Base-by-base conservation (phyloP, 2,329 filamentous ascomycete genomes). In the Aspergillus sp. region DNA sequence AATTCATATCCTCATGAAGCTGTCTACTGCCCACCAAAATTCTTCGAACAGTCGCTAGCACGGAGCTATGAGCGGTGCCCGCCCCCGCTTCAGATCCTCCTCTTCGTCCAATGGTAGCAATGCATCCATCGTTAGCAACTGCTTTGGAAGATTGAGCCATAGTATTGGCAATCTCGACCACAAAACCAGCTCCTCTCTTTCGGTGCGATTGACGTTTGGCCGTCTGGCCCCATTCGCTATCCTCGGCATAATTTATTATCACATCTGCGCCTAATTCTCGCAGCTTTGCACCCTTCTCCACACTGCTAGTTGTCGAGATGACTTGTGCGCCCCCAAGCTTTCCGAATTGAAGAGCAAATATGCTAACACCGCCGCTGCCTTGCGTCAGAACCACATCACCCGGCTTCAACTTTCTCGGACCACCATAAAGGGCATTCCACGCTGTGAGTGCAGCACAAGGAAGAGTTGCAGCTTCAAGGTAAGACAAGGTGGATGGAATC, bases 141-240 rank as follows among this genome's bases (percentile, higher is more conserved):
- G 39, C 43, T 28, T 55, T 12, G 2, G 25, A 5, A n/a, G 51
- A 55, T 43, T 59, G 45, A 3, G 8, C 38, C 21, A 59, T 41
- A 4, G 57, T 59, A 4, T 55, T 39, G 9, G 19, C 25, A 12
- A 59, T 51, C 45, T 59, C 57, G 17, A 55, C 21, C 2, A 59
- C 25, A 23, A 28, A 51, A 15, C 50, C 17, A 5, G 45, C 52
- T 2, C 55, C 55, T 8, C 21, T 30, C 3, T 43, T 45, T 2
- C 15, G 13, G 23, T 32, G 36, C 76, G 79, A 80, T 9, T 79
- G 67, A 83, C 92, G 95, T 82, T 92, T 94, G 80, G 85, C 85
- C 21, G 78, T 78, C 0, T 72, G 67, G 6, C 85, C 82, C 86
- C 86, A 89, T 10, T 82, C 76, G 0, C 81, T 74, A 2, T 74